Evolutionary conservation across 768 basidiomycete species (phyloP), one percentile per base, ranked within the genome.

Genomic region (Russula vinacea): DNA sequence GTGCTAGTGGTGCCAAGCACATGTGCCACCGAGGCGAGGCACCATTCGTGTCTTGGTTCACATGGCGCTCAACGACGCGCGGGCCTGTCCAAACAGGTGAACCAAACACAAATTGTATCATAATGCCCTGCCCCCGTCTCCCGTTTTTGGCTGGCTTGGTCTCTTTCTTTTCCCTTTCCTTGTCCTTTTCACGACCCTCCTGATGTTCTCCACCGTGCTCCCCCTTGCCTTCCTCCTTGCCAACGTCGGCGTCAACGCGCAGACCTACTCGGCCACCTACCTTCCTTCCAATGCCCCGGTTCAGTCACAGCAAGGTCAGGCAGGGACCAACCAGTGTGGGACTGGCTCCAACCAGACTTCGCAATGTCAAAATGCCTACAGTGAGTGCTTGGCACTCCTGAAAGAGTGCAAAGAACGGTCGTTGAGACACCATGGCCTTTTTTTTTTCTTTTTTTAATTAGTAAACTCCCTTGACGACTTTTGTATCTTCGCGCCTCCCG

Each of bases 241-340:
- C 32, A 53, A 66, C 3, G 45, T 68, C 49, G 39, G 60, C 47
- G 72, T 68, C 32, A 69, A 62, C 35, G 75, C 72, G 22, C 74
- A 74, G 66, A 73, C 74, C 6, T 77, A 83, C 73, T 75, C 75
- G 64, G 79, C 81, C 40, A 78, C 80, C 33, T 83, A 80, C 66
- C 76, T 81, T 37, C 83, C 81, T 53, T 78, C 78, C 17, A 80
- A 80, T 62, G 74, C 76, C 4, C 82, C 83, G 22, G 70, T 75
- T 50, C 75, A 78, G 17, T 77, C 80, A 16, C 81, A 89, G 70
- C 70, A 79, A 49, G 88, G 85, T 32, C 88, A 88, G 73, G 62
- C 78, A 9, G 86, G 85, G 17, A 85, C 84, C 16, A 87, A 89
- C 72, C 75, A 80, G 61, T 93, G 90, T 72, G 86, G 85, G 10